Conservation (phyloP, 306 rosid species). For the Vicia villosa region DNA sequence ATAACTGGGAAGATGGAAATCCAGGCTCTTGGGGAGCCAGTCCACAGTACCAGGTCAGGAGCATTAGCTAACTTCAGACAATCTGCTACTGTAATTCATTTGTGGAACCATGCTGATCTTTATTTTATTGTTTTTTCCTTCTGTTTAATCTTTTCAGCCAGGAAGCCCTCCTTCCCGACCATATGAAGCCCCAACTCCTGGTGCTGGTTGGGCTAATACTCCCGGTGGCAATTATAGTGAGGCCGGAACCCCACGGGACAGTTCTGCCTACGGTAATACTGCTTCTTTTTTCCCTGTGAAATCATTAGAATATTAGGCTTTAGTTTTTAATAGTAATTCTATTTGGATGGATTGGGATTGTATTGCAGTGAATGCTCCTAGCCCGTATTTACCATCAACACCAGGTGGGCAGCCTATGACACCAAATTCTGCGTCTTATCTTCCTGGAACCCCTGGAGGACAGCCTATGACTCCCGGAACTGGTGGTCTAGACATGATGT, state of each 20-base stretch:
- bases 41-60: constrained; percentile 89
- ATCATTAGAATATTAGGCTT: neutral
- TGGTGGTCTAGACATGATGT: constrained; percentile 94
- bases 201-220: constrained; percentile 96
- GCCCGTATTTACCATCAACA: constrained; percentile 98
- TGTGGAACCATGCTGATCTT: constrained; percentile 4
- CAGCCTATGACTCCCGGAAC: constrained; percentile 99
- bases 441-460: constrained; percentile 99
- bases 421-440: constrained; percentile 92
- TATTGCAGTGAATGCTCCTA: constrained; percentile 92
- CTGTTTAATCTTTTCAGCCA: constrained; percentile 55
- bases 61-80: constrained; percentile 25
- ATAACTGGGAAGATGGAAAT: constrained; percentile 97
- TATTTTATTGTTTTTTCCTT: constrained; percentile 6
- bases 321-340: constrained; percentile 22
- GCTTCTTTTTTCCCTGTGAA: constrained; percentile 5
- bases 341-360: constrained; percentile 10
- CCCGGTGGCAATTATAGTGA: constrained; percentile 92
- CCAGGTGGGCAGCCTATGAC: constrained; percentile 99
- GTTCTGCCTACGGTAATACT: constrained; percentile 69
- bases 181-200: constrained; percentile 99
- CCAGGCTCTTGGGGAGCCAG: constrained; percentile 97
- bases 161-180: constrained; percentile 95
- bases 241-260: constrained; percentile 92
- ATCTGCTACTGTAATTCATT: constrained; percentile 16